A percentile compares a stretch with the other conserved stretches of the same genome.
These are phyloP conservation scores for Aspergillus costaricaensis DNA, from an alignment of 2,329 filamentous ascomycete species.

Conservation along the genomic window DNA sequence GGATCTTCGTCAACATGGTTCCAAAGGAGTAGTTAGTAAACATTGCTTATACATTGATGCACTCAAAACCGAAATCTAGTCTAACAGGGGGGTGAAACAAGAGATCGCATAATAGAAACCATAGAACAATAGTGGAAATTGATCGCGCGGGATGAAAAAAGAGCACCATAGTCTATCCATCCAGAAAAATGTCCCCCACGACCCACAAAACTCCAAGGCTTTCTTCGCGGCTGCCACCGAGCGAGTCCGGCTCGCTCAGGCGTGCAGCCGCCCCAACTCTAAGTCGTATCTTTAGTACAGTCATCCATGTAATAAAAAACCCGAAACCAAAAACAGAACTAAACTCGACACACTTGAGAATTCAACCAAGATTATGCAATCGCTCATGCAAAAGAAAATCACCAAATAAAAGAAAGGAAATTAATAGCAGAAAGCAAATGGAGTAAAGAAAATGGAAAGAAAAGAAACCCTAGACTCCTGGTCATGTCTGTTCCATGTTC, in stretches of 20 bases:
- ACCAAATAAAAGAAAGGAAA: background rate
- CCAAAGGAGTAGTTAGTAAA: background rate
- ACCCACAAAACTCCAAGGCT: conserved; percentile 15
- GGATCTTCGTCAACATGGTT: background rate
- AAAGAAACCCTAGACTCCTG: conserved; percentile 9
- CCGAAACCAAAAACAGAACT: conserved; percentile 14
- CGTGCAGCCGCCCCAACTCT: conserved; percentile 15
- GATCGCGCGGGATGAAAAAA: background rate
- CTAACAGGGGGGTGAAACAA: background rate
- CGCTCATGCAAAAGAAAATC: background rate
- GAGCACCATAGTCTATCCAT: background rate
- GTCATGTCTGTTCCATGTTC: conserved; percentile 12
- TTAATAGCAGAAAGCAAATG: background rate
- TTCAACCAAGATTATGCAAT: background rate
- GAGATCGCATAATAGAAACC: background rate
- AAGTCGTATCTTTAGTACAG: conserved; percentile 10
- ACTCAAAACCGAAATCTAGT: conserved; percentile 5
- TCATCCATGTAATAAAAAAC: background rate
- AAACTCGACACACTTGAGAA: background rate
- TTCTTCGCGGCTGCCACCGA: conserved; percentile 14
- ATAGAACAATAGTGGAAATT: background rate
- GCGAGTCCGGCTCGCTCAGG: conserved; percentile 13
- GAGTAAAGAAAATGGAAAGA: background rate
- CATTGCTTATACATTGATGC: conserved; percentile 2
- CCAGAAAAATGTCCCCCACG: conserved; percentile 6